Conservation (phyloP, 352 stramenopile species). For the Phytopythium kandeliae region DNA sequence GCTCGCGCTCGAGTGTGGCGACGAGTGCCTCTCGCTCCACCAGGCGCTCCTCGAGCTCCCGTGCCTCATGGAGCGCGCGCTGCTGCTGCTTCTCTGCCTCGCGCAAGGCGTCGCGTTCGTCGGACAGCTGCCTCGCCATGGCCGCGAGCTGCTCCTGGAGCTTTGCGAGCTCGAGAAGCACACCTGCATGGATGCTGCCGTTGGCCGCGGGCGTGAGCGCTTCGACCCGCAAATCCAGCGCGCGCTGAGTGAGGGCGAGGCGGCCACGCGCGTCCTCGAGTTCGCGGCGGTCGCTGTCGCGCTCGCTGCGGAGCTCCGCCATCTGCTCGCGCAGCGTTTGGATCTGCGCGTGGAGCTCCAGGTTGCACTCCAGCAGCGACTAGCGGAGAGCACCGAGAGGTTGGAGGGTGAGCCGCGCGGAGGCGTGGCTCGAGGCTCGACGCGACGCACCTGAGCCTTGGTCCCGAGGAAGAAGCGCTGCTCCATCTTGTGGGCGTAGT, state of each 20-base stretch:
- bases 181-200: slow-evolving; percentile 61
- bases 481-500: slow-evolving; percentile 85
- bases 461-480: slow-evolving; percentile 76
- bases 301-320: slow-evolving; percentile 6
- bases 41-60: slow-evolving; percentile 43
- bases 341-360: slow-evolving; percentile 30
- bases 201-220: slow-evolving; percentile 47
- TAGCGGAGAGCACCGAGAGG: slow-evolving; percentile 8
- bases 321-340: slow-evolving; percentile 15
- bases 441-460: slow-evolving; percentile 33
- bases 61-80: slow-evolving; percentile 20
- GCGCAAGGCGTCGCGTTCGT: slow-evolving; percentile 40
- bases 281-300: slow-evolving; percentile 14
- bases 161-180: slow-evolving; percentile 70
- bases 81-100: slow-evolving; percentile 27
- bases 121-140: slow-evolving; percentile 55
- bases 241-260: slow-evolving; percentile 60
- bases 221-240: slow-evolving; percentile 65
- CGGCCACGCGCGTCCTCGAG: slow-evolving; percentile 42
- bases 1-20: slow-evolving; percentile 52
- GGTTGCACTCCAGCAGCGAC: slow-evolving; percentile 57
- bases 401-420: no score
- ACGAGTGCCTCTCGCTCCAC: slow-evolving; percentile 46
- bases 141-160: slow-evolving; percentile 61
- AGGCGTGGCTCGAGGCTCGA: background rate